These are phyloP conservation scores for Drechmeria coniospora DNA, from an alignment of 2,329 filamentous ascomycete species.

Conservation along the genomic window DNA sequence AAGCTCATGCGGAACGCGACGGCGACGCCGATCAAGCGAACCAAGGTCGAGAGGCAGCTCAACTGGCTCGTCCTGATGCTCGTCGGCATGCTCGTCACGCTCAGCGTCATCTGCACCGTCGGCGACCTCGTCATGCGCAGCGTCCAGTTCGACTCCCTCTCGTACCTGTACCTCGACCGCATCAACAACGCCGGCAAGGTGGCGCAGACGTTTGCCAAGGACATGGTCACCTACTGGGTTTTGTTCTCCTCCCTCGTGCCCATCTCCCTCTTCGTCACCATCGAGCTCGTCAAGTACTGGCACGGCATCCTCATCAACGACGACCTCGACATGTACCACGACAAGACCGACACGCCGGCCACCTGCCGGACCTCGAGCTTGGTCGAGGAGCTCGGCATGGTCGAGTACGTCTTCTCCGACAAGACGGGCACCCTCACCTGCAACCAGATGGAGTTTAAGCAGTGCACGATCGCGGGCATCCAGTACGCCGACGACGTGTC, in stretches of 20 bases:
- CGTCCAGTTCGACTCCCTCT: slow-evolving; percentile 44
- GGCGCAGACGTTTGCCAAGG: slow-evolving; percentile 74
- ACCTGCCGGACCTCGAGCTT: slow-evolving; percentile 92
- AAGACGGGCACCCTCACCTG: slow-evolving; percentile 97
- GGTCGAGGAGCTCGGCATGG: slow-evolving; percentile 93
- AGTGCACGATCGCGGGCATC: slow-evolving; percentile 82
- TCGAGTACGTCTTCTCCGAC: slow-evolving; percentile 97
- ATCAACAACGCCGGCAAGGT: slow-evolving; percentile 38
- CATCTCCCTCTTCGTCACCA: slow-evolving; percentile 93
- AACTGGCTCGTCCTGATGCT: slow-evolving; percentile 88
- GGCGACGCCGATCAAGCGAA: slow-evolving; percentile 92
- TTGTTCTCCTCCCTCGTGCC: slow-evolving; percentile 92
- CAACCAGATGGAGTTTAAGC: slow-evolving; percentile 97
- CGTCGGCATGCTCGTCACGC: slow-evolving; percentile 63
- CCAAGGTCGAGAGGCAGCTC: slow-evolving; percentile 84
- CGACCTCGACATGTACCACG: slow-evolving; percentile 95
- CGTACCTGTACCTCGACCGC: slow-evolving; percentile 54
- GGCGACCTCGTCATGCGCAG: slow-evolving; percentile 74
- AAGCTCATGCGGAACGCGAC: slow-evolving; percentile 99
- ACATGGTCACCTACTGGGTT: slow-evolving; percentile 98
- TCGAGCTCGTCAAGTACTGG: slow-evolving; percentile 96
- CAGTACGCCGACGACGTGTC: slow-evolving; percentile 88
- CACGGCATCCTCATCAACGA: slow-evolving; percentile 96
- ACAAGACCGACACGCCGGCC: slow-evolving; percentile 85
- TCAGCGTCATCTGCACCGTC: slow-evolving; percentile 81